These are phyloP conservation scores for Eimeria mitis DNA, from an alignment of 169 alveolate species.

Conservation along the genomic window DNA sequence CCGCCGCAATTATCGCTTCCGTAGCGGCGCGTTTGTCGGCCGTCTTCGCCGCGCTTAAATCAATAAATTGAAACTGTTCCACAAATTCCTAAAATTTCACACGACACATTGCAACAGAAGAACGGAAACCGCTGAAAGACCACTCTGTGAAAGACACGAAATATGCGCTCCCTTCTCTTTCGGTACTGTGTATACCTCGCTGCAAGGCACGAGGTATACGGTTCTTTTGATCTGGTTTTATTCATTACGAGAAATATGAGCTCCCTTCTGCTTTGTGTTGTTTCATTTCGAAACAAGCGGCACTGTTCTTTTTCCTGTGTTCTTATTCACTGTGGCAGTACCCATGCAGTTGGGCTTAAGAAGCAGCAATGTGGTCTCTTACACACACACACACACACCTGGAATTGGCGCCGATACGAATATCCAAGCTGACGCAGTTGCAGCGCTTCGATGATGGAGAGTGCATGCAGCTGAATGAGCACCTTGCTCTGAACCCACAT, in stretches of 20 bases:
- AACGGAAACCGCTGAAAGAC: too few relatives aligned
- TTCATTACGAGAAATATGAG: too few relatives aligned
- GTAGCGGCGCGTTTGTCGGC: constrained; percentile 84
- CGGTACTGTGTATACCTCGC: background rate
- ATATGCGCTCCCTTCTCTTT: too few relatives aligned
- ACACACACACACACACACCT: constrained; percentile 35
- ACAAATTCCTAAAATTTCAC: constrained; percentile 88
- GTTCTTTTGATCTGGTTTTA: background rate
- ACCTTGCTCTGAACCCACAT: constrained; percentile 92
- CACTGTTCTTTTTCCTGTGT: background rate
- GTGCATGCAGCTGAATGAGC: constrained; percentile 93
- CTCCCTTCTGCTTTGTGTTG: too few relatives aligned
- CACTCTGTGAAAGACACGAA: too few relatives aligned
- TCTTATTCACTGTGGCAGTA: constrained; percentile 47
- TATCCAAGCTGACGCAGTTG: constrained; percentile 93
- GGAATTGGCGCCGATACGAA: constrained; percentile 88
- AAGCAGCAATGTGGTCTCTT: background rate
- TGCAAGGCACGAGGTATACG: background rate
- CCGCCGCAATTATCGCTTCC: constrained; percentile 77
- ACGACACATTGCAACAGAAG: background rate
- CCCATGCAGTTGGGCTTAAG: background rate
- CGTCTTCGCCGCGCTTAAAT: constrained; percentile 86
- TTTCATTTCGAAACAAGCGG: background rate
- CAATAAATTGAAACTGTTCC: constrained; percentile 90
- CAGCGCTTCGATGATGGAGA: constrained; percentile 93